phyloP scores from a whole-genome alignment of 192 early-diverging fungal species.

The Entomortierella lignicola region DNA sequence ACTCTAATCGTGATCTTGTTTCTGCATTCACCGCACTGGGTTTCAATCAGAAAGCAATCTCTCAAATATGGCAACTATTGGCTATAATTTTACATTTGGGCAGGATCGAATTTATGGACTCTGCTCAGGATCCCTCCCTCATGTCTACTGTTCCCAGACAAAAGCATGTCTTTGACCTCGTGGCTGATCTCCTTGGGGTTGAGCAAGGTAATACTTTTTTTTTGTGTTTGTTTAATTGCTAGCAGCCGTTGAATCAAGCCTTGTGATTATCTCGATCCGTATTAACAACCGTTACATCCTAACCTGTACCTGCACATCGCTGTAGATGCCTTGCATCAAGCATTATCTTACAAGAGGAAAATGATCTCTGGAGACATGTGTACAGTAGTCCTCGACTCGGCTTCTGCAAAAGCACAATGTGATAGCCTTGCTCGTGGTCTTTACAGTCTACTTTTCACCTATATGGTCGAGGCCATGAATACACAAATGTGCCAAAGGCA shows the following conservation, averaged over 20 bases:
- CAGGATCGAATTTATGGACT: slow-evolving; percentile 83
- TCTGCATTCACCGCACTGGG: slow-evolving; percentile 73
- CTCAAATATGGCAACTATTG: slow-evolving; percentile 86
- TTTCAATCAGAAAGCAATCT: slow-evolving; percentile 72
- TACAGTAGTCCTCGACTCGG: slow-evolving; percentile 89
- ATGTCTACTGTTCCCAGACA: slow-evolving; percentile 84
- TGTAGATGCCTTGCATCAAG: slow-evolving; percentile 58
- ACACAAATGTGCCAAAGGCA: slow-evolving; percentile 73
- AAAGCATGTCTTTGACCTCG: slow-evolving; percentile 75
- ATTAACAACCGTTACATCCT: background rate
- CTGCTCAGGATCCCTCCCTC: slow-evolving; percentile 65
- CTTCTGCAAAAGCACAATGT: slow-evolving; percentile 82
- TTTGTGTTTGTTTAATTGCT: too few species aligned
- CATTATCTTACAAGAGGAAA: slow-evolving; percentile 86
- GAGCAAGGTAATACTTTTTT: slow-evolving; percentile 35
- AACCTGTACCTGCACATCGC: background rate
- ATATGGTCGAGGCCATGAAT: slow-evolving; percentile 93
- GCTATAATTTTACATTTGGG: slow-evolving; percentile 93
- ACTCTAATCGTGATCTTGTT: slow-evolving; percentile 72
- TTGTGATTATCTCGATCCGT: background rate
- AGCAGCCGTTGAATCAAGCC: background rate
- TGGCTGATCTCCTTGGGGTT: slow-evolving; percentile 85
- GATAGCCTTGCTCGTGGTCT: slow-evolving; percentile 84
- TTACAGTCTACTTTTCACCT: slow-evolving; percentile 92
- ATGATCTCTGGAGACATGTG: slow-evolving; percentile 87